Percentiles rank a stretch among this genome's conserved stretches.
phyloP scores from a whole-genome alignment of 2,329 filamentous ascomycete genomes.

The Fusarium foetens region DNA sequence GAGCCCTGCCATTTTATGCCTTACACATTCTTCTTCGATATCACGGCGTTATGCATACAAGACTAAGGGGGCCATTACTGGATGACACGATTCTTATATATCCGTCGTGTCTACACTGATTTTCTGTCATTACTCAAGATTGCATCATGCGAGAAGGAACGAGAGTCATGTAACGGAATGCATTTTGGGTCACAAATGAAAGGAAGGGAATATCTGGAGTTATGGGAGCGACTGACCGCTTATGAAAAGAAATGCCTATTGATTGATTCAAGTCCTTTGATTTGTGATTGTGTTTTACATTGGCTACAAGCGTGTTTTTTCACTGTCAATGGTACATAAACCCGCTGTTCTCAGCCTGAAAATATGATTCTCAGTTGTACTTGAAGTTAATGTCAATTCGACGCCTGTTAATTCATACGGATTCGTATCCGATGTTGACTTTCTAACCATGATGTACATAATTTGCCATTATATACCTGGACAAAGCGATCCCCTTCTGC shows the following conservation, averaged over 20 bases:
- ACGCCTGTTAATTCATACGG: not conserved
- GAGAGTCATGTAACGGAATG: conserved; percentile 16
- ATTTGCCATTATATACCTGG: not conserved
- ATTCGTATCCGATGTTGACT: not conserved
- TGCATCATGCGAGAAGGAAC: conserved; percentile 25
- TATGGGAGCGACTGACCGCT: conserved; percentile 29
- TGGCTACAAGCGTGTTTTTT: not conserved
- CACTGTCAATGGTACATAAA: not conserved
- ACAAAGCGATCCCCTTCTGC: not conserved
- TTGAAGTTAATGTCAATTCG: not conserved
- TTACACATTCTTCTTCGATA: conserved; percentile 4
- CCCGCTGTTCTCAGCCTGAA: not conserved
- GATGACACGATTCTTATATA: conserved; percentile 8
- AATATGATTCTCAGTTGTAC: not conserved
- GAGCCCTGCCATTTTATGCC: not conserved
- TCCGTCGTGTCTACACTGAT: conserved; percentile 15
- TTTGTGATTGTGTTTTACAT: not conserved
- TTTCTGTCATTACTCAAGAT: conserved; percentile 32
- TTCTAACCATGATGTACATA: not conserved
- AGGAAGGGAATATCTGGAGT: conserved; percentile 30
- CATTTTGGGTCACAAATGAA: conserved; percentile 26
- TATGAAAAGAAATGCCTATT: conserved; percentile 31
- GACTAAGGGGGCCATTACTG: conserved; percentile 11
- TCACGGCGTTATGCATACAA: conserved; percentile 27
- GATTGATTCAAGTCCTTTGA: conserved; percentile 14